Base-by-base conservation (phyloP, 148 eudicot species). In the Spergularia marina region DNA sequence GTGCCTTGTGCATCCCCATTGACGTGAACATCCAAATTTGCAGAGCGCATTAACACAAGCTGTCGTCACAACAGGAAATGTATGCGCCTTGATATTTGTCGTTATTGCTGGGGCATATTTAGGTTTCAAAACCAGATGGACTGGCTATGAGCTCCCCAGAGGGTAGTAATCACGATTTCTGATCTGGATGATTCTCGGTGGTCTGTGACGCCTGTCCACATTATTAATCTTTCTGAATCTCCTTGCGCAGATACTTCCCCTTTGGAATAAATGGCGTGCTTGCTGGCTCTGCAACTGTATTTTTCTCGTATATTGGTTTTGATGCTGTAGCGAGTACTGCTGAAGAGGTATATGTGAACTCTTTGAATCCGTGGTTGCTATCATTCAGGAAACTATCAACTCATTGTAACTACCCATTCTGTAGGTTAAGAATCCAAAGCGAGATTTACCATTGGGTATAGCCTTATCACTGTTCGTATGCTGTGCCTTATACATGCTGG, bases 261-360 rank as follows among this genome's bases (percentile, higher is more conserved):
- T 92, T 79, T 75, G 98, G 98, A 67, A 86, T 84, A 17, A 87
- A 94, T 81, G 98, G 98, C n/a, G 83, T 94, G 90, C 92, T 94
- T 81, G 90, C 98, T 79, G 98, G 98, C 57, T 91, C 98, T 75
- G 93, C 97, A 36, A 92, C 96, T 18, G 97, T 94, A 68, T 94
- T 94, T 85, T 94, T 94, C 83, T 88, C 98, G 54, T 94, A 82
- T 75, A 91, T 92, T 55, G 98, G 98, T 58, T 94, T 94, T 81
- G 98, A 94, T 89, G 86, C 93, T 65, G 98, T 94, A 67, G 98
- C 98, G 71, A 94, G 98, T 84, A 87, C 97, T 53, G 98, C 97
- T 20, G 98, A 94, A 82, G 98, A 94, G 94, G 98, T 90, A 81
- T 52, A 53, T 62, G 39, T 23, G 21, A 67, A 58, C 54, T 34